Evolutionary conservation across 495 filamentous ascomycete species (phyloP), one percentile per base, ranked within the genome.

Genomic region (Aspergillus egyptiacus): DNA sequence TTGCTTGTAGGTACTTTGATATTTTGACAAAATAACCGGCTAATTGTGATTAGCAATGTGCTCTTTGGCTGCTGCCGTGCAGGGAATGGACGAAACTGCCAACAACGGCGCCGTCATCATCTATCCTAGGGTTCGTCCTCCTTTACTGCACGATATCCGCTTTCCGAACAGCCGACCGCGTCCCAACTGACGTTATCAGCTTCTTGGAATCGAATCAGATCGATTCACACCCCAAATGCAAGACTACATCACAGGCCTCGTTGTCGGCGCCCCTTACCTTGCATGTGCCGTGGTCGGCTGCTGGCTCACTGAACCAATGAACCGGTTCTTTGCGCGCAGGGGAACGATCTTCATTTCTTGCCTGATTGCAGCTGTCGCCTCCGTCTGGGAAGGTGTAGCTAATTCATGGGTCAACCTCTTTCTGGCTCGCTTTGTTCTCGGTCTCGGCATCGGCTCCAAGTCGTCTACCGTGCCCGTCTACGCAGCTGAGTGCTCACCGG

Each of bases 71-170:
- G 78, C 79, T 6, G 77, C 73, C 27, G 75, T 79, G 4, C 80
- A 84, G 57, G 78, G 78, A 5, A 79, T 80, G 83, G 82, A 88
- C 53, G 84, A 91, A 60, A 88, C 86, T 0, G 85, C 86, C 50
- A 84, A 87, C 56, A 90, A 89, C 52, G 87, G 85, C 35, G 86
- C 85, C 3, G 84, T 88, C 51, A 69, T 80, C 2, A 83, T 85
- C 56, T 88, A 85, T 55, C 67, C 75, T 20, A 61, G 57, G 8
- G 65, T 69, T 70, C 5, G 30, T 46, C 25, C 10, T n/a, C n/a
- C n/a, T n/a, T n/a, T n/a, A n/a, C n/a, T n/a, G n/a, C n/a, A n/a
- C 3, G n/a, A 20, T 18, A 27, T 19, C n/a, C 15, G 1, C 17
- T 24, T 13, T 14, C 17, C 23, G 15, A 20, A 22, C 24, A n/a